phyloP scores from a whole-genome alignment of 805 yeast species.

The Saccharomycopsis oosterbeekiorum region DNA sequence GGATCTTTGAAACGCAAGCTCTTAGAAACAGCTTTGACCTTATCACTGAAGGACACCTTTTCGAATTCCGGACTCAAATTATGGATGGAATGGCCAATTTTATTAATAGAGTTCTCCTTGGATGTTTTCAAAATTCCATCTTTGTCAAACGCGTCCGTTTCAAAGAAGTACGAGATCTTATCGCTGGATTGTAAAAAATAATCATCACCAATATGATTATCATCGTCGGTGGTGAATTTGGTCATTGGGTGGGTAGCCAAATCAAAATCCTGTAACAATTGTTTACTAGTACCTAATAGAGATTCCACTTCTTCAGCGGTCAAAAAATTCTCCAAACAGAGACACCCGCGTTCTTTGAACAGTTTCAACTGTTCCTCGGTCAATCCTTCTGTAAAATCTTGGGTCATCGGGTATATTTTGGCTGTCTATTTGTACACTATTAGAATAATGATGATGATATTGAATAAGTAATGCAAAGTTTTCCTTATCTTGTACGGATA shows the following conservation, averaged over 20 bases:
- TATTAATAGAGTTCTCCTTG: conserved; percentile 52
- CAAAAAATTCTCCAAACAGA: conserved; percentile 50
- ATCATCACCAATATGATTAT: conserved; percentile 60
- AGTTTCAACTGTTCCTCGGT: conserved; percentile 32
- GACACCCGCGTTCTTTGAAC: conserved; percentile 49
- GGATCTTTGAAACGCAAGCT: conserved; percentile 52
- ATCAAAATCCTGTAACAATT: conserved; percentile 41
- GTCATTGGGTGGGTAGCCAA: conserved; percentile 55
- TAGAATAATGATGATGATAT: background rate
- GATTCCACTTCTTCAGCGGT: conserved; percentile 30
- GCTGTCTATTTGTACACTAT: background rate
- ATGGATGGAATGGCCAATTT: conserved; percentile 74
- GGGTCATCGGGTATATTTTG: background rate
- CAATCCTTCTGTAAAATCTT: background rate
- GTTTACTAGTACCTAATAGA: conserved; percentile 35
- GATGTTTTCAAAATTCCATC: conserved; percentile 39
- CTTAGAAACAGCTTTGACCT: conserved; percentile 41
- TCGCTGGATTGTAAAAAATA: conserved; percentile 64
- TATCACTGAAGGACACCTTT: conserved; percentile 39
- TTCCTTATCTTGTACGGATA: too few relatives aligned
- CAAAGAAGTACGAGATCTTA: conserved; percentile 60
- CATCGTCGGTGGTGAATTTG: conserved; percentile 52
- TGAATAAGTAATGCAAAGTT: too few relatives aligned
- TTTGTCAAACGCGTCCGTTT: conserved; percentile 53
- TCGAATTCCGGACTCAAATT: conserved; percentile 41